Conservation (phyloP, 495 filamentous ascomycete species). For the Chaetomium cochliodes region DNA sequence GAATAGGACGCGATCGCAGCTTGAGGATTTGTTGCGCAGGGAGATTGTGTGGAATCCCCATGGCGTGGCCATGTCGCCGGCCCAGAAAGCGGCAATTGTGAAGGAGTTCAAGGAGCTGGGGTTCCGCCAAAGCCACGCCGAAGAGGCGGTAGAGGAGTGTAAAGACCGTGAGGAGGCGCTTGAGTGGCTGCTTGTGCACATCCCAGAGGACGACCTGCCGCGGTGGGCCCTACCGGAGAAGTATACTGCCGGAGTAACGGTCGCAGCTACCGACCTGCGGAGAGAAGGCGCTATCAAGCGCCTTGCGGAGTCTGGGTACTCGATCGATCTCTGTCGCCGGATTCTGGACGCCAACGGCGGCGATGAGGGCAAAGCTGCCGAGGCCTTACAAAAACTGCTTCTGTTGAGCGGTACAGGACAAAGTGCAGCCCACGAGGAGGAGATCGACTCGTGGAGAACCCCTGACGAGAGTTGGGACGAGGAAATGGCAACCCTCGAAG, state of each 20-base stretch:
- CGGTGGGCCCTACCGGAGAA: constrained; percentile 84
- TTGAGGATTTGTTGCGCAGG: constrained; percentile 73
- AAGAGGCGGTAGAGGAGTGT: constrained; percentile 83
- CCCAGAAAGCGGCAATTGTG: constrained; percentile 59
- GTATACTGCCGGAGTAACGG: constrained; percentile 82
- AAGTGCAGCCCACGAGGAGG: constrained; percentile 21
- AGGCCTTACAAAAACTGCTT: constrained; percentile 70
- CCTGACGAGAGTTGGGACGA: constrained; percentile 72
- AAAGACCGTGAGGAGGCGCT: constrained; percentile 91
- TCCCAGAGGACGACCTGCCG: constrained; percentile 94
- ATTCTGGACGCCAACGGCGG: constrained; percentile 63
- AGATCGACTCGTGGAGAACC: constrained; percentile 42
- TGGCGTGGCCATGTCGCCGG: constrained; percentile 58
- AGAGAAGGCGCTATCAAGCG: constrained; percentile 77
- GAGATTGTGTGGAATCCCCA: constrained; percentile 86
- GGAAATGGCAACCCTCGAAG: constrained; percentile 73
- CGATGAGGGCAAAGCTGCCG: constrained; percentile 77
- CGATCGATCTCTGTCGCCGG: constrained; percentile 74
- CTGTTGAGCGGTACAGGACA: constrained; percentile 44
- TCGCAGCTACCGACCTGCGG: constrained; percentile 74
- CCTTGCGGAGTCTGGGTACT: constrained; percentile 79
- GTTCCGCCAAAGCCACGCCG: constrained; percentile 81
- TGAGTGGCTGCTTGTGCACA: constrained; percentile 89
- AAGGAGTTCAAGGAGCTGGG: constrained; percentile 73
- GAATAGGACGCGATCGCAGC: constrained; percentile 65